A percentile compares a stretch with the other conserved stretches of the same genome.
Conservation (phyloP, 352 stramenopile genomes). For the Globisporangium radiosum region DNA sequence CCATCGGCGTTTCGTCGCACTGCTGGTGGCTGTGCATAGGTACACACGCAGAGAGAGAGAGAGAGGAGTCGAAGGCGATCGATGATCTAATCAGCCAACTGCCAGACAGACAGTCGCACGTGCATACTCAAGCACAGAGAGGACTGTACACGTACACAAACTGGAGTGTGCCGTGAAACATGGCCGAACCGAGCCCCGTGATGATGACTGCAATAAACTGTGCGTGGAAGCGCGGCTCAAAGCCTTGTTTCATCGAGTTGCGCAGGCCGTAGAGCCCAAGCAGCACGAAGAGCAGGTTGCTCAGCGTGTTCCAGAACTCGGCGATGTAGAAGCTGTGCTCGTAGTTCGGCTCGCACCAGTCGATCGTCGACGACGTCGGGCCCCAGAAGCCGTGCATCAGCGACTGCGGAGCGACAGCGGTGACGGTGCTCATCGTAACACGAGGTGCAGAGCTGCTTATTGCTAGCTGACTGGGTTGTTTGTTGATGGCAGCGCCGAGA, state of each 20-base stretch:
- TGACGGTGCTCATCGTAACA: slow-evolving; percentile 8
- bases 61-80: no score
- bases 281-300: slow-evolving; percentile 73
- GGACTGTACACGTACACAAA: slow-evolving; percentile 32
- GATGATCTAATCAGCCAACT: no score
- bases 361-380: slow-evolving; percentile 62
- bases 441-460: background rate
- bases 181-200: slow-evolving; percentile 71
- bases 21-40: slow-evolving; percentile 43
- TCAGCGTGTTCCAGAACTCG: slow-evolving; percentile 87
- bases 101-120: no score
- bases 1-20: slow-evolving; percentile 82
- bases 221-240: slow-evolving; percentile 71
- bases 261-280: slow-evolving; percentile 67
- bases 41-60: background rate
- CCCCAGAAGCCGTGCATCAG: slow-evolving; percentile 48
- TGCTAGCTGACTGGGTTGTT: background rate
- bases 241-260: slow-evolving; percentile 52
- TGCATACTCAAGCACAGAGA: no score
- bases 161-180: slow-evolving; percentile 85
- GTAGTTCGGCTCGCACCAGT: slow-evolving; percentile 88
- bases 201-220: slow-evolving; percentile 75
- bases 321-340: slow-evolving; percentile 70
- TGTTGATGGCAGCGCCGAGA: background rate
- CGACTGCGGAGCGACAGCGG: background rate